Base-by-base conservation (phyloP, 164 flowering plant species). In the Chimonanthus praecox region DNA sequence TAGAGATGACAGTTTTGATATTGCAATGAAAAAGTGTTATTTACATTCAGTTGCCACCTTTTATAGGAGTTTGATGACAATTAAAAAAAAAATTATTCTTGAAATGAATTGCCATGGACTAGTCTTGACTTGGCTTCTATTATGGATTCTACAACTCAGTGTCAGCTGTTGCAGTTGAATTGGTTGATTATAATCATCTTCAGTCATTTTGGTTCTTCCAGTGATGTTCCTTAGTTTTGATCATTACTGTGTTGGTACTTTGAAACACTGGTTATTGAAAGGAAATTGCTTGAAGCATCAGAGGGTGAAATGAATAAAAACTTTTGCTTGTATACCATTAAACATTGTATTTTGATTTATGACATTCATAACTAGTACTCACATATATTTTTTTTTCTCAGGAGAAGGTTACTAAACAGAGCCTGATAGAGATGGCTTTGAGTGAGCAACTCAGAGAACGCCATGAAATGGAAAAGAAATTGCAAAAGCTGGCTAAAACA, bases 381-480 rank as follows among this genome's bases (percentile, higher is more conserved):
- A 20, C 21, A 20, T 20, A 16, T 7, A n/a, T 62, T 62, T 62
- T 16, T 62, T 8, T 62, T 65, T 65, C n/a, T 16, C 81, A 93
- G 98, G 97, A 91, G 47, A 91, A 94, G 50, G 83, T 92, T 51
- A 88, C 97, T 1, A 94, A 88, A 78, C 87, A 93, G 80, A 18
- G 73, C 7, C 68, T 92, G 76, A 84, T 92, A 85, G 95, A 92
- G 65, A 64, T 89, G 75, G 94, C 95, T 58, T 71, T 85, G 77
- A 88, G 65, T 74, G 99, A 92, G 80, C 94, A 89, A 70, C 82
- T 92, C 16, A 87, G 84, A 81, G 97, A 87, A 81, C 85, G 90
- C 77, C 98, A 91, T 70, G 99, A 96, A 84, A 87, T 85, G 93
- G 98, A 96, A 82, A 96, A 94, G 79, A 96, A 87, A 69, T 71